Percentiles rank a stretch among this genome's conserved stretches.
phyloP scores from a whole-genome alignment of 2,329 filamentous ascomycete species.

The Penicillium sp. region DNA sequence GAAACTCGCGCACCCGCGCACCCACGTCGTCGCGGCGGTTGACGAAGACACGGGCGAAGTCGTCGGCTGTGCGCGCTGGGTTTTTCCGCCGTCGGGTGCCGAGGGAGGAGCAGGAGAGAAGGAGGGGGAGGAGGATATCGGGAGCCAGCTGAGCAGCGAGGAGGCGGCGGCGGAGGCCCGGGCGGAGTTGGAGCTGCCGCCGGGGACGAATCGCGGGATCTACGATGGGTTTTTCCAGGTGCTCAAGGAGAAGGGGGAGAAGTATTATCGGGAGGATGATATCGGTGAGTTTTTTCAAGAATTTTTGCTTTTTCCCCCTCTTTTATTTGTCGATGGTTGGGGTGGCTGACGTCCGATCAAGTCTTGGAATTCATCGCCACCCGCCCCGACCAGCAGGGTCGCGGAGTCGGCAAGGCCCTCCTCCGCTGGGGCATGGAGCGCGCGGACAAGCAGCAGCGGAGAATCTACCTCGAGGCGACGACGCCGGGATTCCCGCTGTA shows the following conservation, averaged over 20 bases:
- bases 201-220: constrained; percentile 49
- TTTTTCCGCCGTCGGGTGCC: constrained; percentile 16
- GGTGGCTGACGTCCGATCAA: constrained; percentile 4
- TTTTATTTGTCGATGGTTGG: background rate
- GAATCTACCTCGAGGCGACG: constrained; percentile 59
- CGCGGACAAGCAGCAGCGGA: constrained; percentile 51
- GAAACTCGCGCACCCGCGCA: constrained; percentile 48
- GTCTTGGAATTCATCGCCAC: constrained; percentile 26
- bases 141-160: background rate
- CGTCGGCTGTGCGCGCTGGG: constrained; percentile 58
- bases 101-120: no score
- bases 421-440: constrained; percentile 51
- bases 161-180: constrained; percentile 42
- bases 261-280: constrained; percentile 19
- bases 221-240: constrained; percentile 26
- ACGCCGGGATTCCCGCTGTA: constrained; percentile 55
- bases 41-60: constrained; percentile 37
- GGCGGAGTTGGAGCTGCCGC: constrained; percentile 35
- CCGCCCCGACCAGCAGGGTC: constrained; percentile 16
- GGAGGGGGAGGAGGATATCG: background rate
- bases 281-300: constrained; percentile 23
- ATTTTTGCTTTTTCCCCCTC: background rate
- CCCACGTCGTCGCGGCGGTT: constrained; percentile 48
- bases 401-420: constrained; percentile 22
- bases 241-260: constrained; percentile 14